Percentiles rank a stretch among this genome's conserved stretches.
phyloP scores from a whole-genome alignment of 495 filamentous ascomycete genomes.

The Penicillium daleae region DNA sequence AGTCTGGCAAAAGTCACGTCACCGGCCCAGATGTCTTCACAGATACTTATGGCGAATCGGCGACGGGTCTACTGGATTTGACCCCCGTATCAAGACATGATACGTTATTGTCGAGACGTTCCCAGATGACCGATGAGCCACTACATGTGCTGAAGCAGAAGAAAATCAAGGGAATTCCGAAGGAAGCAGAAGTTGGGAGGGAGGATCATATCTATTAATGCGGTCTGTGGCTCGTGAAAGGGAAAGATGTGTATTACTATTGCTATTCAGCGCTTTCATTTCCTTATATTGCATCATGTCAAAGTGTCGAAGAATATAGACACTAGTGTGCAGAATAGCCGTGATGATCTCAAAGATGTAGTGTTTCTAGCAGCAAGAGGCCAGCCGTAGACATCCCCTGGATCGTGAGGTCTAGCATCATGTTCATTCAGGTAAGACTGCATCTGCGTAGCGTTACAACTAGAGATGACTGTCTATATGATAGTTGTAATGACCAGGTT shows the following conservation, averaged over 20 bases:
- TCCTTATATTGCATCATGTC: background rate
- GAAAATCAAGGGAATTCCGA: constrained; percentile 54
- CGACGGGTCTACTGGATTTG: constrained; percentile 34
- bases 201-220: constrained; percentile 50
- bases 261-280: background rate
- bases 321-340: background rate
- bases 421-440: too few relatives aligned
- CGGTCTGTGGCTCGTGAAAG: background rate
- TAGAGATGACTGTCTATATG: too few relatives aligned
- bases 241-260: background rate
- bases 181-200: constrained; percentile 46
- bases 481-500: background rate
- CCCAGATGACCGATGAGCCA: constrained; percentile 30
- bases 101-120: constrained; percentile 34
- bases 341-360: background rate
- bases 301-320: background rate
- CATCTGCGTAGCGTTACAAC: too few relatives aligned
- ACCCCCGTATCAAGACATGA: constrained; percentile 35
- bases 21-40: constrained; percentile 43
- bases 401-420: background rate
- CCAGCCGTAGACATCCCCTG: background rate
- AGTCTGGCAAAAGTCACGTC: constrained; percentile 37
- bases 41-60: constrained; percentile 24
- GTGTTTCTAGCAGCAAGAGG: background rate
- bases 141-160: constrained; percentile 36